Evolutionary conservation across 192 early-diverging fungal species (phyloP).

Genomic region (Backusella australiensis): DNA sequence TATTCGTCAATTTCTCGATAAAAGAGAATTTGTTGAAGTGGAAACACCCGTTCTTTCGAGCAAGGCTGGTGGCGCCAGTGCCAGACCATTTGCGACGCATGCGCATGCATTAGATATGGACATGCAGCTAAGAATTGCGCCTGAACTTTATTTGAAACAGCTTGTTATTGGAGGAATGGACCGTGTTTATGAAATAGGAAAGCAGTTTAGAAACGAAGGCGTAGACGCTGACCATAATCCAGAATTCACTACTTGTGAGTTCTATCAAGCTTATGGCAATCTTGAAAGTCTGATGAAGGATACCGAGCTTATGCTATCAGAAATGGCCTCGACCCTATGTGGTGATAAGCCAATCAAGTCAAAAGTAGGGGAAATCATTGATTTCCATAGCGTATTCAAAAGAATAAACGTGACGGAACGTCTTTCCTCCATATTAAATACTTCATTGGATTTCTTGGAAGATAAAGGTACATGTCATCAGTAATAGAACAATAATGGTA

Average conservation of each 20-base stretch:
- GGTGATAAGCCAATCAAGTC: constrained; percentile 25
- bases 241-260: constrained; percentile 90
- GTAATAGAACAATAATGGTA: not conserved
- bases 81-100: constrained; percentile 74
- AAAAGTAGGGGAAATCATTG: constrained; percentile 24
- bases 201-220: constrained; percentile 90
- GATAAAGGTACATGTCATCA: constrained; percentile 17
- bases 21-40: constrained; percentile 72
- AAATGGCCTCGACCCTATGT: constrained; percentile 34
- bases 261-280: constrained; percentile 79
- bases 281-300: constrained; percentile 64
- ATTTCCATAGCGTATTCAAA: constrained; percentile 55
- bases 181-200: constrained; percentile 85
- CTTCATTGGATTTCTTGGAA: constrained; percentile 43
- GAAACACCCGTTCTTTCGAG: constrained; percentile 81
- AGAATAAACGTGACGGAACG: constrained; percentile 55
- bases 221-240: constrained; percentile 88
- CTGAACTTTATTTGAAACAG: constrained; percentile 87
- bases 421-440: constrained; percentile 40
- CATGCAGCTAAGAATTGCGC: constrained; percentile 78
- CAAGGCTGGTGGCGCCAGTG: constrained; percentile 77
- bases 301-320: constrained; percentile 68
- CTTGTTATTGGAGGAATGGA: constrained; percentile 85
- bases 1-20: constrained; percentile 64
- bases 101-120: constrained; percentile 62